Base-by-base conservation (phyloP, 441 rosid genomes). In the Corymbia citriodora region DNA sequence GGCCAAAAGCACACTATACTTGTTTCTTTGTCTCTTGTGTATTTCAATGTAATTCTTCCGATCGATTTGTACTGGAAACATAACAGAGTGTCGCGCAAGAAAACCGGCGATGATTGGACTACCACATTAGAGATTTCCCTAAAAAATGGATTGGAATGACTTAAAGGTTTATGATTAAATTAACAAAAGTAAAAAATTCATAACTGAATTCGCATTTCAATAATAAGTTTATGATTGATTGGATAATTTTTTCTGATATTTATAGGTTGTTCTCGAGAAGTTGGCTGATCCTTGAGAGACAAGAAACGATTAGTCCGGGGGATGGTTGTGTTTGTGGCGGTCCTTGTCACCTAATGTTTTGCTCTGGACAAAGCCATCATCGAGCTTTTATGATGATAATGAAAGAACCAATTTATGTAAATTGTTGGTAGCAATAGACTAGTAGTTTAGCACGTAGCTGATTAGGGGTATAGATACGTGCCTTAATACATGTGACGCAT, bases 51-150 rank as follows among this genome's bases (percentile, higher is more conserved):
- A 36, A 14, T 19, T 15, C 8, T 36, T 6, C 4, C 1, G 3
- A 1, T 6, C 12, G 25, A 10, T 59, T 25, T 59, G 10, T 59
- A 3, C 14, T 10, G 5, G 6, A 59, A 59, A 25, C 25, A 25
- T 59, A 14, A 1, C 1, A 2, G 13, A 10, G 3, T 36, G 48
- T 8, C 49, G 19, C 23, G 15, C 3, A 19, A 5, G 2, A 40
- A 19, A 19, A 7, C 7, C 7, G 7, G 82, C 21, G 45, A 72
- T 36, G 13, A 36, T 3, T 3, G 27, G 27, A 72, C 2, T 1
- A 2, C 27, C 33, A 29, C 2, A 3, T 3, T 0, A 13, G 9
- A 3, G 4, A 36, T 33, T 18, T 15, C 0, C 12, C 0, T 2
- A 0, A 18, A 72, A 72, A 19, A 72, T 36, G 3, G 15, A 2